Evolutionary conservation across 2,329 filamentous ascomycete species (phyloP), one percentile per base, ranked within the genome.

Genomic region (Aspergillus sclerotialis): DNA sequence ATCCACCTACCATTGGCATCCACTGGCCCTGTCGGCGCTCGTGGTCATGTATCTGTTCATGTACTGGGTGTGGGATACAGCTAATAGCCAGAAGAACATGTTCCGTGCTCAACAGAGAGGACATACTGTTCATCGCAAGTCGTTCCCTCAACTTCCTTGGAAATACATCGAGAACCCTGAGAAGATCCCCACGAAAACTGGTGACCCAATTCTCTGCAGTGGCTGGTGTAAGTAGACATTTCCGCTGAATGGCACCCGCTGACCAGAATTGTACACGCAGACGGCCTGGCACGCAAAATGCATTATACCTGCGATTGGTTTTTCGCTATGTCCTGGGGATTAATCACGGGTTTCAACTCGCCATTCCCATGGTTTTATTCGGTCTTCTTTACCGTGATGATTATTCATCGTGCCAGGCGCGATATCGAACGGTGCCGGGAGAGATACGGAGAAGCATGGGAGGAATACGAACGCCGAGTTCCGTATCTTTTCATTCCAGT

Each of bases 11-110:
- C 70, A 69, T 19, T 88, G 82, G 81, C 84, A 84, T 48, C 75
- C 72, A 31, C 75, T 69, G 42, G 75, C 75, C 5, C 71, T 93
- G 5, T 65, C 61, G 3, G 61, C 67, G 16, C 69, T 92, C 34
- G 87, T 76, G 49, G 55, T 69, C 25, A 67, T 70, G n/a, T 93
- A 94, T 56, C 64, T 93, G 24, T 82, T 83, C 56, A 76, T 82
- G 46, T 94, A 94, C 70, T 90, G 84, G 76, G 71, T 93, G 35
- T 94, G 88, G 86, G 88, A 94, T 56, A 92, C 85, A 21, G 80
- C 78, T 62, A 94, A 94, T 67, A 84, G 78, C 52, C 88, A 94
- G 63, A 94, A 94, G 75, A 94, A 93, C 65, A 78, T 82, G 45
- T 94, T 93, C 75, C 78, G 87, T 33, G 76, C 81, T 41, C 72